Conservation (phyloP, 129 eudicot species). For the Helianthus tuberosus region DNA sequence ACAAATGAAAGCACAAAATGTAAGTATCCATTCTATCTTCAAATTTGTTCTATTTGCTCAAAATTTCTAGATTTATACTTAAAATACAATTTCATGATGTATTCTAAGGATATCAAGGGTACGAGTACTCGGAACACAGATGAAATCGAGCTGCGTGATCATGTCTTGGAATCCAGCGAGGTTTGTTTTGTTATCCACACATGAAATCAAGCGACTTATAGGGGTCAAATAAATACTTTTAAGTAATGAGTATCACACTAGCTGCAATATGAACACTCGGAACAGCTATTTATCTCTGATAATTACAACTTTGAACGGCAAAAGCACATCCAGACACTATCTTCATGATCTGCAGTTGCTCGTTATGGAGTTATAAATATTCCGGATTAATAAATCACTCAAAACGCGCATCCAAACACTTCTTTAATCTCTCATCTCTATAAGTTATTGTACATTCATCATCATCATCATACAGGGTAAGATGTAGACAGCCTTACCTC, state of each 20-base stretch:
- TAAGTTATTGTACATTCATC: no score
- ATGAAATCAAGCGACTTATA: background rate
- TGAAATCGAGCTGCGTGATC: slow-evolving; percentile 42
- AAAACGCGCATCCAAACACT: background rate
- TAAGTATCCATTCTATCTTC: slow-evolving; percentile 41
- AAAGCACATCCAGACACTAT: background rate
- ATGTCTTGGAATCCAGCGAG: slow-evolving; percentile 37
- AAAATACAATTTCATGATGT: background rate
- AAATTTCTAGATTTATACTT: slow-evolving; percentile 5
- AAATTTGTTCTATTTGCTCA: background rate
- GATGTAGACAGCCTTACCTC: no score
- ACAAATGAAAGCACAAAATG: slow-evolving; percentile 69
- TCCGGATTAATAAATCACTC: background rate
- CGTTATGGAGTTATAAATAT: background rate
- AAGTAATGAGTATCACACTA: background rate
- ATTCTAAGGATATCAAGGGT: slow-evolving; percentile 36
- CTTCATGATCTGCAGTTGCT: background rate
- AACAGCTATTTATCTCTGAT: background rate
- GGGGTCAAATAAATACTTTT: background rate
- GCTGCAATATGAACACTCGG: background rate
- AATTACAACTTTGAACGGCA: background rate
- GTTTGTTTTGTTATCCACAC: slow-evolving; percentile 35
- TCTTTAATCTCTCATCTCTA: background rate
- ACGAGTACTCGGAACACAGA: slow-evolving; percentile 28
- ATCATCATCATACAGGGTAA: no score